Percentiles rank a stretch among this genome's conserved stretches.
Evolutionary conservation across 2,329 filamentous ascomycete genomes (phyloP).

Genomic region (Pseudocercospora vitis): DNA sequence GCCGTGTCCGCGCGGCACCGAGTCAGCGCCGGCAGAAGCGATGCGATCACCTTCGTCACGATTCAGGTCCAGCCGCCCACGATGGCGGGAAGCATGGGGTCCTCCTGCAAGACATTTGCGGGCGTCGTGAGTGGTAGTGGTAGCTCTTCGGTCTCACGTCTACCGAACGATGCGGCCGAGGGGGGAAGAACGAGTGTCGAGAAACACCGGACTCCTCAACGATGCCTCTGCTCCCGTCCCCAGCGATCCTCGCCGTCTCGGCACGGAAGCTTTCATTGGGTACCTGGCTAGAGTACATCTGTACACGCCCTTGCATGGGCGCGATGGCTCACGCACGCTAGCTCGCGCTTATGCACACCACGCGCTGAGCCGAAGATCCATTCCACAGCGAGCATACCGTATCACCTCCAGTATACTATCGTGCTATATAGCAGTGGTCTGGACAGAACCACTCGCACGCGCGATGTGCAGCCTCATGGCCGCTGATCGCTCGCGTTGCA

Average conservation of each 20-base stretch:
- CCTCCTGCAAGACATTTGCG: neutral
- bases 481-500: too few relatives aligned
- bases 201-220: too few relatives aligned
- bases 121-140: conserved; percentile 4
- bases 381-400: conserved; percentile 6
- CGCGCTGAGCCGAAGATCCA: conserved; percentile 26
- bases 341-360: conserved; percentile 27
- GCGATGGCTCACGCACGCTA: conserved; percentile 27
- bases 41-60: conserved; percentile 1
- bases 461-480: too few relatives aligned
- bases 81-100: neutral
- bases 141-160: neutral
- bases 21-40: conserved; percentile 8
- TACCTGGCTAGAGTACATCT: conserved; percentile 28
- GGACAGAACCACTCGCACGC: too few relatives aligned
- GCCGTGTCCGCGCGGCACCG: conserved; percentile 4
- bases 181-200: neutral
- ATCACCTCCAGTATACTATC: too few relatives aligned
- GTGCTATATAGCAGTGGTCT: too few relatives aligned
- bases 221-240: neutral
- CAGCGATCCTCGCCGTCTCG: conserved; percentile 2
- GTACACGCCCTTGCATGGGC: conserved; percentile 27
- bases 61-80: conserved; percentile 3
- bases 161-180: neutral
- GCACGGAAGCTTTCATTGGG: conserved; percentile 21